These are phyloP conservation scores for Podaxis pistillaris DNA, from an alignment of 768 basidiomycete genomes.

Conservation along the genomic window DNA sequence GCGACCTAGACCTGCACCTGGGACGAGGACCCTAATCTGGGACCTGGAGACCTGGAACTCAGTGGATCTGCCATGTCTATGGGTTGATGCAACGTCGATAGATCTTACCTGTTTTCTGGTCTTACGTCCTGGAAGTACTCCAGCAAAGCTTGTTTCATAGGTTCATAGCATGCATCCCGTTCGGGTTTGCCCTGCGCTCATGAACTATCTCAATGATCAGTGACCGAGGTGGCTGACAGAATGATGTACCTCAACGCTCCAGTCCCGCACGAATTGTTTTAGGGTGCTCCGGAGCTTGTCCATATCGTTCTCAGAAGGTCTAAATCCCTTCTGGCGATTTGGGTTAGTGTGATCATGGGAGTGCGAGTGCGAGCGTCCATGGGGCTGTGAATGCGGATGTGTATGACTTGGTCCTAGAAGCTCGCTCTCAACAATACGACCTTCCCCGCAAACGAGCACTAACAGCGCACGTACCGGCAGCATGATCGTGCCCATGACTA, in stretches of 20 bases:
- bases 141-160: conserved; percentile 75
- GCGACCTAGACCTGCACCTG: conserved; percentile 87
- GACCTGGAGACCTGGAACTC: conserved; percentile 31
- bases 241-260: conserved; percentile 72
- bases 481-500: not conserved
- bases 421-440: not conserved
- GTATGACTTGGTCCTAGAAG: conserved; percentile 16
- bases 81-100: conserved; percentile 14
- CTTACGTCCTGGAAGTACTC: conserved; percentile 59
- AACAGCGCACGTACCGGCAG: not conserved
- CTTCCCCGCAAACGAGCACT: not conserved
- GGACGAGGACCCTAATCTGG: conserved; percentile 75
- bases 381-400: conserved; percentile 21
- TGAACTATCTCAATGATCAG: not conserved
- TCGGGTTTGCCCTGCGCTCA: conserved; percentile 64
- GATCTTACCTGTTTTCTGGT: conserved; percentile 47
- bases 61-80: not conserved
- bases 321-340: conserved; percentile 32
- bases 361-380: conserved; percentile 30
- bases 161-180: conserved; percentile 75
- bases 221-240: not conserved
- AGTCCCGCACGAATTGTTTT: conserved; percentile 92
- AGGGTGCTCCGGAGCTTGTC: conserved; percentile 91
- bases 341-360: conserved; percentile 29
- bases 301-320: conserved; percentile 73